Conservation (phyloP, 257 asterid genomes). For the Capsicum baccatum region DNA sequence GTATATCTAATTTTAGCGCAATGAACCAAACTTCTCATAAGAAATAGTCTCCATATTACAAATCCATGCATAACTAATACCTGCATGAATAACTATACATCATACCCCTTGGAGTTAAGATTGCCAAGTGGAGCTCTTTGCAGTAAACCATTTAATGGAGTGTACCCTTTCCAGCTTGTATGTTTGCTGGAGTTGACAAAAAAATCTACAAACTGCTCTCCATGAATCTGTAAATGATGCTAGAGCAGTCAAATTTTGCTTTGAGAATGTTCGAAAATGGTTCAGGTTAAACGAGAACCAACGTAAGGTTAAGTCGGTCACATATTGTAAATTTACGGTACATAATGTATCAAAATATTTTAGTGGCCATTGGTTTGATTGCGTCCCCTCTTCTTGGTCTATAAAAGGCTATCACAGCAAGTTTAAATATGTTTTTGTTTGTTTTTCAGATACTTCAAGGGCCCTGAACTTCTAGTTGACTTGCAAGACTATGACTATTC, state of each 20-base stretch:
- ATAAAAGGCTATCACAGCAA: background rate
- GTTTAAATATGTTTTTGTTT: slow-evolving; percentile 8
- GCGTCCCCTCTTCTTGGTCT: background rate
- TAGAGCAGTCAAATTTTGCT: background rate
- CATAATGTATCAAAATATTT: background rate
- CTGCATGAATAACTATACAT: background rate
- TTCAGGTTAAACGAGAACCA: background rate
- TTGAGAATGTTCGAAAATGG: background rate
- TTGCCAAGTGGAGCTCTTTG: background rate
- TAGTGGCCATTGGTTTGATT: background rate
- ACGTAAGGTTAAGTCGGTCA: background rate
- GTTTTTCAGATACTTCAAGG: slow-evolving; percentile 41
- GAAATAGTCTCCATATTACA: background rate
- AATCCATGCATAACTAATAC: background rate
- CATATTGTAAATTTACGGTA: background rate
- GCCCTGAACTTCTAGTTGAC: slow-evolving; percentile 45
- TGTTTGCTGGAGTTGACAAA: background rate
- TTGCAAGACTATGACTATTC: slow-evolving; percentile 44
- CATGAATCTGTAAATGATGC: slow-evolving; percentile 9
- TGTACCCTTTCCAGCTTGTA: background rate
- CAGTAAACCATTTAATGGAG: background rate
- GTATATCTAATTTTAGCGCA: background rate
- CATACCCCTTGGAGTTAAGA: slow-evolving; percentile 5
- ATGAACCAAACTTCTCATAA: background rate
- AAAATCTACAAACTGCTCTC: background rate